A percentile compares a stretch with the other conserved stretches of the same genome.
Conservation (phyloP, 352 stramenopile species). For the Phytopythium kandeliae region DNA sequence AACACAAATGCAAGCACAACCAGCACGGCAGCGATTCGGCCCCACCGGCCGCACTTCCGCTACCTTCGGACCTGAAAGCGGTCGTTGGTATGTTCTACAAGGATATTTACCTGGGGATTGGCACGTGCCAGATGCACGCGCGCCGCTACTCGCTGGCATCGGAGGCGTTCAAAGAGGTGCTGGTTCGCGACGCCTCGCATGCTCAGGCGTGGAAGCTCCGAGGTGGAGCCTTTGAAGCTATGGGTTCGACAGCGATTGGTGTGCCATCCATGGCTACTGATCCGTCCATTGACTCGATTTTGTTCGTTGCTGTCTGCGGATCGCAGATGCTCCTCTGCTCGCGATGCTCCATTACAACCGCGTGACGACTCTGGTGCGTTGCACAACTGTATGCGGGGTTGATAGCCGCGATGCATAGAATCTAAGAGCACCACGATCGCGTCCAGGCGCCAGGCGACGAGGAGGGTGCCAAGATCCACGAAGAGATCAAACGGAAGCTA, state of each 20-base stretch:
- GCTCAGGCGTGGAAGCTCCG: constrained; percentile 43
- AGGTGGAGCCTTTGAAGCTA: constrained; percentile 46
- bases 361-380: constrained; percentile 34
- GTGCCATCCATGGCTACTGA: background rate
- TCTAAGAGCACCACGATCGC: background rate
- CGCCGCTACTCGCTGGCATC: constrained; percentile 28
- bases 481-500: background rate
- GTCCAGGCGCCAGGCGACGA: background rate
- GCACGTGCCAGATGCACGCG: constrained; percentile 27
- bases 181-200: constrained; percentile 45
- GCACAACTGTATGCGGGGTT: too few species aligned
- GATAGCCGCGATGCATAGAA: background rate
- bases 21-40: constrained; percentile 6
- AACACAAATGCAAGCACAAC: constrained; percentile 6
- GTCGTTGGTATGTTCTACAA: constrained; percentile 69
- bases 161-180: constrained; percentile 65
- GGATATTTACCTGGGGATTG: constrained; percentile 54
- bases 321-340: constrained; percentile 35
- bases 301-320: background rate
- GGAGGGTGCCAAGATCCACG: background rate
- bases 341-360: constrained; percentile 70
- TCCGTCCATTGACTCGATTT: background rate
- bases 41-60: constrained; percentile 18
- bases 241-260: constrained; percentile 14
- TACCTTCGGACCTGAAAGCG: constrained; percentile 40